Percentiles rank a stretch among this genome's conserved stretches.
These are phyloP conservation scores for Oemleria cerasiformis DNA, from an alignment of 306 rosid genomes.

Conservation along the genomic window DNA sequence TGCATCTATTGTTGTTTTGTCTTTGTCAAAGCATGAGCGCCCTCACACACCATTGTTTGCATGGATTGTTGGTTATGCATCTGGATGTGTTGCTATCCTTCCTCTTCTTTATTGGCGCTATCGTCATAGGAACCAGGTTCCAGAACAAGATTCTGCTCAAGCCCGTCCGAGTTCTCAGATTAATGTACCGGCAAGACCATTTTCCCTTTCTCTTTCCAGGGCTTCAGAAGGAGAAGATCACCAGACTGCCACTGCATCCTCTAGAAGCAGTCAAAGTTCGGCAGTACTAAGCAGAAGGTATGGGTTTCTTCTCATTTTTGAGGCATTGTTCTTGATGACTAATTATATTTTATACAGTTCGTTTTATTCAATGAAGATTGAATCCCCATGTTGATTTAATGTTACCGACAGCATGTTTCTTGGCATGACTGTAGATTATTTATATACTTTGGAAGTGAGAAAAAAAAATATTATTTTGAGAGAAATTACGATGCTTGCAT, in stretches of 20 bases:
- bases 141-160: slow-evolving; percentile 70
- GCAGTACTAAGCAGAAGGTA: slow-evolving; percentile 64
- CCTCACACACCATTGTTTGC: slow-evolving; percentile 77
- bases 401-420: not conserved
- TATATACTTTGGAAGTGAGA: slow-evolving; percentile 1
- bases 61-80: slow-evolving; percentile 90
- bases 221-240: slow-evolving; percentile 56
- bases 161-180: slow-evolving; percentile 70
- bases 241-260: slow-evolving; percentile 42
- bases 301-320: slow-evolving; percentile 32
- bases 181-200: slow-evolving; percentile 60
- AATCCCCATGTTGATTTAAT: not conserved
- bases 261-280: slow-evolving; percentile 53
- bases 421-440: not conserved
- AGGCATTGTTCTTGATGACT: not conserved
- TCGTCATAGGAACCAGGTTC: slow-evolving; percentile 60
- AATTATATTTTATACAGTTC: not conserved
- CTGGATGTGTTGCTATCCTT: slow-evolving; percentile 86
- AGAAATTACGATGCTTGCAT: not conserved
- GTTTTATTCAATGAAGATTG: not conserved
- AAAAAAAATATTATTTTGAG: too few relatives aligned
- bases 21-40: slow-evolving; percentile 75
- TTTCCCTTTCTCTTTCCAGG: slow-evolving; percentile 64
- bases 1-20: slow-evolving; percentile 73
- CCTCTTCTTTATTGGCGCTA: slow-evolving; percentile 97